Percentiles rank a stretch among this genome's conserved stretches.
Evolutionary conservation across 805 yeast genomes (phyloP).

Genomic region (Pichia membranifaciens): DNA sequence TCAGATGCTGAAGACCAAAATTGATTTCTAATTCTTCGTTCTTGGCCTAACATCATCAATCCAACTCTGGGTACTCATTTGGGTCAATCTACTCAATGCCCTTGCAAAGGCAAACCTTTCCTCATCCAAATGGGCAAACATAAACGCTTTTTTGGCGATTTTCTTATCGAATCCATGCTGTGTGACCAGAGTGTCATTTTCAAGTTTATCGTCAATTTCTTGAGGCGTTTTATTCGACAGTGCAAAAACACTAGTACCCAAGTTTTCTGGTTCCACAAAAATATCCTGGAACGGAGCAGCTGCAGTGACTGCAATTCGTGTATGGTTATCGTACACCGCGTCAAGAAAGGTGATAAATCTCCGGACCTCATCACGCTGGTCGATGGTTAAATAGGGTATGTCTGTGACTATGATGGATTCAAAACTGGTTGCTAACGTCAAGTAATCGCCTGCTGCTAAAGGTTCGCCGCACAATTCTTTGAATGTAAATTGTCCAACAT

Average conservation of each 20-base stretch:
- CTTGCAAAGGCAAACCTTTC: conserved; percentile 96
- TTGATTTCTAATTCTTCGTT: background rate
- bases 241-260: conserved; percentile 41
- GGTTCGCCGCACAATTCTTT: conserved; percentile 82
- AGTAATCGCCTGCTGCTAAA: conserved; percentile 90
- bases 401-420: conserved; percentile 84
- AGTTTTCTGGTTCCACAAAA: conserved; percentile 75
- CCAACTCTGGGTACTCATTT: conserved; percentile 95
- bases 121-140: conserved; percentile 81
- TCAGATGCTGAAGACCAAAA: no score
- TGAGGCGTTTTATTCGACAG: conserved; percentile 25
- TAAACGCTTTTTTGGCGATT: conserved; percentile 61
- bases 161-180: conserved; percentile 72
- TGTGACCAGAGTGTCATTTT: conserved; percentile 58
- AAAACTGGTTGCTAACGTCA: conserved; percentile 72
- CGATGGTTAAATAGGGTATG: conserved; percentile 76
- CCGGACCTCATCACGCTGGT: conserved; percentile 77
- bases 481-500: conserved; percentile 87
- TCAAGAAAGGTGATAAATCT: conserved; percentile 92
- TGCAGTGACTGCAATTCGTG: conserved; percentile 81
- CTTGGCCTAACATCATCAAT: conserved; percentile 39
- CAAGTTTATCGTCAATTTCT: conserved; percentile 27
- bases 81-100: conserved; percentile 83
- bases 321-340: conserved; percentile 90
- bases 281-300: conserved; percentile 80